Evolutionary conservation across 176 grass and related monocot genomes (phyloP).

Genomic region (Areca catechu): DNA sequence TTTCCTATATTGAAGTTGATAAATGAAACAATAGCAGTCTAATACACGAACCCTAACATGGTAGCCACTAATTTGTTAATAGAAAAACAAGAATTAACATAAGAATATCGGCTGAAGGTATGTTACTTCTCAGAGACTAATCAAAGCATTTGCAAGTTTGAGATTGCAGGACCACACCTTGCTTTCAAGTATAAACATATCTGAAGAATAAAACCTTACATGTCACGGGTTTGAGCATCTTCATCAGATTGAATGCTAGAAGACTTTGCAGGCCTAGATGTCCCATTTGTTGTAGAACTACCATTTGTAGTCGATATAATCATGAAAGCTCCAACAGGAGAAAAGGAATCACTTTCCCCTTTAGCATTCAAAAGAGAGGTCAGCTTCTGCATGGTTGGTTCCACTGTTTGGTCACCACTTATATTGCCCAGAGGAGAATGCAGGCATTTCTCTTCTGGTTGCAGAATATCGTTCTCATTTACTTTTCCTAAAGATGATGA

Average conservation of each 20-base stretch:
- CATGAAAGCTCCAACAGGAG: slow-evolving; percentile 21
- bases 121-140: too few relatives aligned
- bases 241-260: slow-evolving; percentile 30
- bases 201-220: slow-evolving; percentile 34
- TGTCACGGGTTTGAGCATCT: slow-evolving; percentile 20
- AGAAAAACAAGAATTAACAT: too few relatives aligned
- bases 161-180: too few relatives aligned
- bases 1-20: too few relatives aligned
- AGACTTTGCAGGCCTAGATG: slow-evolving; percentile 30
- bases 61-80: too few relatives aligned
- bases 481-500: slow-evolving; percentile 23
- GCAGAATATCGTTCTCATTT: slow-evolving; percentile 22
- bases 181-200: too few relatives aligned
- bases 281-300: slow-evolving; percentile 26
- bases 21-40: too few relatives aligned
- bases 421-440: slow-evolving; percentile 13
- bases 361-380: slow-evolving; percentile 8
- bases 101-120: too few relatives aligned
- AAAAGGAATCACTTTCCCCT: slow-evolving; percentile 19
- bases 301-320: slow-evolving; percentile 29
- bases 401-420: slow-evolving; percentile 22
- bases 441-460: slow-evolving; percentile 16
- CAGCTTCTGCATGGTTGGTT: slow-evolving; percentile 27
- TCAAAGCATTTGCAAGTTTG: too few relatives aligned
- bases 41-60: too few relatives aligned